Base-by-base conservation (phyloP, 148 eudicot genomes). In the Fagopyrum homotropicum region DNA sequence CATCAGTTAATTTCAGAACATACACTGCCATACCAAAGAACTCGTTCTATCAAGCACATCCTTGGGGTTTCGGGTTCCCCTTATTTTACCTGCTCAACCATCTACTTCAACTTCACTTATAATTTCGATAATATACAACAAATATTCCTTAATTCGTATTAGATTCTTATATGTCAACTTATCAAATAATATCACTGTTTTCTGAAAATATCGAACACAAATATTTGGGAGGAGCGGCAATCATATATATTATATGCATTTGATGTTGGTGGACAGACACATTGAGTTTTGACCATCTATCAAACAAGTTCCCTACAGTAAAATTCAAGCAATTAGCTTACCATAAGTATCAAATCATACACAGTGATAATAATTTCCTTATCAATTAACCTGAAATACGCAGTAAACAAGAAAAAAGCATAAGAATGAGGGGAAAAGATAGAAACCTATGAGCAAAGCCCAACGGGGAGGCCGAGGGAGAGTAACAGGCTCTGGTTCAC, bases 381-480 rank as follows among this genome's bases (percentile, higher is more conserved):
- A 10, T 40, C 51, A 70, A n/a, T 59, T 59, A 2, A 55, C 60
- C 7, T 75, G 55, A 44, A 52, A 54, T 26, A 17, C 5, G 46
- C 17, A 55, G 45, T 15, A 10, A 16, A 3, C 15, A 26, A 5
- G 44, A 4, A 2, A 4, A 2, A 63, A 5, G 61, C 72, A 45
- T 29, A 12, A 40, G 47, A 26, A 30, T 26, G 22, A 47, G 19
- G 22, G 69, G 70, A 50, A 45, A 47, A 76, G 40, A 75, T 45
- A 81, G 47, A 74, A 47, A 90, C 98, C 98, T 50, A 92, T 9
- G 70, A 90, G 80, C 85, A 81, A 93, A 14, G 71, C 16, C 71
- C 71, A 66, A 17, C n/a, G 71, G 85, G 98, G 98, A 89, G 96
- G 86, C 14, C 81, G 86, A 63, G 86, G 81, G 75, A 91, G 85